Evolutionary conservation across 2,329 filamentous ascomycete genomes (phyloP).

Genomic region (Didymella arachidicola): DNA sequence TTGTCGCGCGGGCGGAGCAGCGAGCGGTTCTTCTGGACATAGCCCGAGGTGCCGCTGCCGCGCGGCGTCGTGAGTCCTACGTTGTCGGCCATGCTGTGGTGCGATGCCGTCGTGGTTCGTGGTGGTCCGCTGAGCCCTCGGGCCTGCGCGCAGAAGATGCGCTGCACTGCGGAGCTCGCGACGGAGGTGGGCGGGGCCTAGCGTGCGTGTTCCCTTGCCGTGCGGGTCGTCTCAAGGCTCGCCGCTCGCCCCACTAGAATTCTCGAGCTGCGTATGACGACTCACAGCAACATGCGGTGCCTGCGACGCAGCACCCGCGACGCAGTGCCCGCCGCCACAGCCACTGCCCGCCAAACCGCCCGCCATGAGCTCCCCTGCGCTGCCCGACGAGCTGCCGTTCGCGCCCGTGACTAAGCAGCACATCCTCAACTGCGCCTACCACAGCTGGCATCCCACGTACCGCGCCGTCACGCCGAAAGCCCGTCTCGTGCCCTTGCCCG

Average conservation of each 20-base stretch:
- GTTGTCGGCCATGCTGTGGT: slow-evolving; percentile 82
- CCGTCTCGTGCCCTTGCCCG: slow-evolving; percentile 78
- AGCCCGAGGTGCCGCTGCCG: slow-evolving; percentile 94
- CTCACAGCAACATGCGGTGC: slow-evolving; percentile 37
- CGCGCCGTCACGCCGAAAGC: slow-evolving; percentile 84
- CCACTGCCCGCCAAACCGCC: slow-evolving; percentile 18
- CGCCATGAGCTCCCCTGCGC: slow-evolving; percentile 34
- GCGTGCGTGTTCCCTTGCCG: slow-evolving; percentile 26
- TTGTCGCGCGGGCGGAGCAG: slow-evolving; percentile 85
- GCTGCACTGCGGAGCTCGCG: slow-evolving; percentile 30
- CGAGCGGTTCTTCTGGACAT: slow-evolving; percentile 95
- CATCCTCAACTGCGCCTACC: slow-evolving; percentile 93
- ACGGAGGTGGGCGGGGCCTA: slow-evolving; percentile 38
- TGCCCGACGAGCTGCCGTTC: slow-evolving; percentile 66
- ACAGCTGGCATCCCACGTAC: slow-evolving; percentile 89
- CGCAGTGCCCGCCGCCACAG: neutral
- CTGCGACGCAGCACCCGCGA: slow-evolving; percentile 1
- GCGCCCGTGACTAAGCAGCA: slow-evolving; percentile 84
- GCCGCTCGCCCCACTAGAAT: slow-evolving; percentile 44
- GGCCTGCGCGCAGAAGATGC: slow-evolving; percentile 8
- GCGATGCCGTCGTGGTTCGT: slow-evolving; percentile 4
- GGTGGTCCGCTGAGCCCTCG: too few relatives aligned
- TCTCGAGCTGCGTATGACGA: slow-evolving; percentile 25
- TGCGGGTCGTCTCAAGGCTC: slow-evolving; percentile 2
- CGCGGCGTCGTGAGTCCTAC: slow-evolving; percentile 94